Conservation (phyloP, 495 filamentous ascomycete genomes). For the Geoglossum glabrum region DNA sequence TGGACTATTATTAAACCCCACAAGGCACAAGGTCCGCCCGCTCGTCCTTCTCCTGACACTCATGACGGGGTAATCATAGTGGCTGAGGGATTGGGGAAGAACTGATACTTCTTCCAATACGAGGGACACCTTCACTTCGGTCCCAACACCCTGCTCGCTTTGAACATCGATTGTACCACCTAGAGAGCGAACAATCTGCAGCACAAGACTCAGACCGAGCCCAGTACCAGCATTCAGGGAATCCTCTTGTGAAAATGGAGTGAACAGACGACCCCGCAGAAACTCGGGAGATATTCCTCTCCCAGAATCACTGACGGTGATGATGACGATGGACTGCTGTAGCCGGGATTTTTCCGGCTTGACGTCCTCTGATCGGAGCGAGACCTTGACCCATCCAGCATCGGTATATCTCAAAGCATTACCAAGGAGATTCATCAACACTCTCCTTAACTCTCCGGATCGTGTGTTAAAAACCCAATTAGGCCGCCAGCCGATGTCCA, state of each 20-base stretch:
- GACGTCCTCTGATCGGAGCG: conserved; percentile 27
- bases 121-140: conserved; percentile 33
- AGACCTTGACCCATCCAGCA: conserved; percentile 42
- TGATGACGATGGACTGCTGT: conserved; percentile 17
- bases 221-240: conserved; percentile 43
- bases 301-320: conserved; percentile 43
- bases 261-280: conserved; percentile 41
- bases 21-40: conserved; percentile 15
- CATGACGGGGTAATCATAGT: not conserved
- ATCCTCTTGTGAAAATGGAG: conserved; percentile 55
- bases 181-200: conserved; percentile 40
- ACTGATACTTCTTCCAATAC: conserved; percentile 19
- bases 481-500: not conserved
- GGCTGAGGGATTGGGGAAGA: not conserved
- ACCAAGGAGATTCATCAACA: conserved; percentile 71
- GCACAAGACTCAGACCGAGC: conserved; percentile 31
- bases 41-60: conserved; percentile 10
- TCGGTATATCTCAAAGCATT: conserved; percentile 68
- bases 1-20: conserved; percentile 16
- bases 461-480: conserved; percentile 1
- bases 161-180: conserved; percentile 37
- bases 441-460: conserved; percentile 46
- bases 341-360: conserved; percentile 6
- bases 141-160: conserved; percentile 35
- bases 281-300: conserved; percentile 50